phyloP scores from a whole-genome alignment of 805 yeast species.

The Candida pini region DNA sequence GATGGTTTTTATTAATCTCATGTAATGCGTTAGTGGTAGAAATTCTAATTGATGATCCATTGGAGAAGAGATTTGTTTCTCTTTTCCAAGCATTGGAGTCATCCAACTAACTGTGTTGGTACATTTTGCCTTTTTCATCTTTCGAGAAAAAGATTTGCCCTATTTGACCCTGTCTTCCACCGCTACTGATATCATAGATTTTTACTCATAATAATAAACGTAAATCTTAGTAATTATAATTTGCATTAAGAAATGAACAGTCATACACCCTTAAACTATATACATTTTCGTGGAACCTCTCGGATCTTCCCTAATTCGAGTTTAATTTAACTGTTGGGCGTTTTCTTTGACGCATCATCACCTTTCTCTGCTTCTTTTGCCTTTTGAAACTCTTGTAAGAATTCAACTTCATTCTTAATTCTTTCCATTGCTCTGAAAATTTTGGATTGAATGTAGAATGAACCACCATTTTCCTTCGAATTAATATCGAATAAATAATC shows the following conservation, averaged over 20 bases:
- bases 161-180: no score
- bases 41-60: constrained; percentile 16
- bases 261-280: no score
- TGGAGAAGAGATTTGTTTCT: constrained; percentile 21
- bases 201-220: no score
- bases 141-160: no score
- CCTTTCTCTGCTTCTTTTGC: constrained; percentile 16
- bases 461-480: constrained; percentile 92
- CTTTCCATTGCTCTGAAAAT: constrained; percentile 93
- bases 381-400: constrained; percentile 38
- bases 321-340: neutral
- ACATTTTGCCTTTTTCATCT: constrained; percentile 28
- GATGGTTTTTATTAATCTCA: no score
- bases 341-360: neutral
- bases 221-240: no score
- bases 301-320: no score
- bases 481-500: constrained; percentile 82
- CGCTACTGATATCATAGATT: no score
- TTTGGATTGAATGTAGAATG: constrained; percentile 89
- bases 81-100: constrained; percentile 25
- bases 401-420: constrained; percentile 70
- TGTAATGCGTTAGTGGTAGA: constrained; percentile 33
- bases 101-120: constrained; percentile 48
- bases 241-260: no score
- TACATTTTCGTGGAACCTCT: no score